Evolutionary conservation across 2,329 filamentous ascomycete species (phyloP).

Genomic region (Epichloe coenophiala): DNA sequence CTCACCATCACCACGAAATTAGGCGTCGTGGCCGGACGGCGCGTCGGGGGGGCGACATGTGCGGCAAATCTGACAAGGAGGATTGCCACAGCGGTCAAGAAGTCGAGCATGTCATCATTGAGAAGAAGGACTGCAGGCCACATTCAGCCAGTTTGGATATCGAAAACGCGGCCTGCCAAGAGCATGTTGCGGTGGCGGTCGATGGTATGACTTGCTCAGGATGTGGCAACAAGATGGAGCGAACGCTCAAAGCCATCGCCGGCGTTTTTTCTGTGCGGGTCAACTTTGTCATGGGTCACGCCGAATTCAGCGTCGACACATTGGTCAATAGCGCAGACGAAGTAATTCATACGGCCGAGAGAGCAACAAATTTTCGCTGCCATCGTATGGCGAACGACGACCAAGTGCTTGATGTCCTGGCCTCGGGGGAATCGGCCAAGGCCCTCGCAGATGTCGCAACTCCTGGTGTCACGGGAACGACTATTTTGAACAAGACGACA

Average conservation of each 20-base stretch:
- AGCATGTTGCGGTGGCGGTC: conserved; percentile 17
- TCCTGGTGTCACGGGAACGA: conserved; percentile 14
- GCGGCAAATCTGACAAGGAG: conserved; percentile 3
- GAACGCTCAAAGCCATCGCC: conserved; percentile 12
- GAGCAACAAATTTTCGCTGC: conserved; percentile 18
- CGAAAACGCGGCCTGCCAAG: conserved; percentile 13
- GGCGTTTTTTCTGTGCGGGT: conserved; percentile 20
- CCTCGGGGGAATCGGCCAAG: conserved; percentile 10
- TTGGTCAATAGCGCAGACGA: conserved; percentile 13
- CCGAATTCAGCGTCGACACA: conserved; percentile 18
- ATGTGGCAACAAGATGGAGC: conserved; percentile 21
- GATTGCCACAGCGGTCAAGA: conserved; percentile 6
- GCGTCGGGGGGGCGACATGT: conserved; percentile 4
- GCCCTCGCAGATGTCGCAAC: conserved; percentile 9
- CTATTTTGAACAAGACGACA: conserved; percentile 15
- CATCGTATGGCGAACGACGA: conserved; percentile 13
- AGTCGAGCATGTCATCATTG: conserved; percentile 2
- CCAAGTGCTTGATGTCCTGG: conserved; percentile 17
- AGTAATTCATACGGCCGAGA: conserved; percentile 14
- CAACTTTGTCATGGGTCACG: conserved; percentile 25
- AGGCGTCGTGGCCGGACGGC: conserved; percentile 10
- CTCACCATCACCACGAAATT: conserved; percentile 11
- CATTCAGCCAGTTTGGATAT: conserved; percentile 8
- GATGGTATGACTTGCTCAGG: conserved; percentile 25
- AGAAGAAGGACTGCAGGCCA: background rate